phyloP scores from a whole-genome alignment of 441 rosid genomes.

The Aleurites moluccanus region DNA sequence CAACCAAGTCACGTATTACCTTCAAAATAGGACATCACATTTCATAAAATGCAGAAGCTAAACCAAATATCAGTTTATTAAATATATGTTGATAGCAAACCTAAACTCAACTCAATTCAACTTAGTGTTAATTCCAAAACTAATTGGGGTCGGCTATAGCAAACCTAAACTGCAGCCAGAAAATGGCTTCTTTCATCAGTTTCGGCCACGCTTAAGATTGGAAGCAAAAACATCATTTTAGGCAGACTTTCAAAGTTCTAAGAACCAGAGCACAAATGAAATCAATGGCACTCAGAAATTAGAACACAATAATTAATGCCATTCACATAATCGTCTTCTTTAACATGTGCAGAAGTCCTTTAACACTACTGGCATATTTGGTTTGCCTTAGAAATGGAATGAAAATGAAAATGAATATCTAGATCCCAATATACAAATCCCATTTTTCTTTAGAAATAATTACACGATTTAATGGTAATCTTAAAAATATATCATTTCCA shows the following conservation, averaged over 20 bases:
- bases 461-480: background rate
- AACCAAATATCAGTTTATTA: background rate
- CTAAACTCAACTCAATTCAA: too few relatives aligned
- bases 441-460: background rate
- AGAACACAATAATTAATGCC: background rate
- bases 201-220: background rate
- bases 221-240: background rate
- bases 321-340: background rate
- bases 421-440: background rate
- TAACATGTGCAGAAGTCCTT: background rate
- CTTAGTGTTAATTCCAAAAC: too few relatives aligned
- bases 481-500: background rate
- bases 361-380: background rate
- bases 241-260: background rate
- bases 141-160: too few relatives aligned
- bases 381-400: background rate
- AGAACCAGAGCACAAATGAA: background rate
- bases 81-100: background rate
- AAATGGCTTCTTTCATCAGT: background rate
- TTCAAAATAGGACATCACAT: background rate
- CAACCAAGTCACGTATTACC: background rate
- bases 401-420: background rate
- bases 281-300: background rate
- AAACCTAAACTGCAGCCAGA: background rate
- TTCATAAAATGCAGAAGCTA: background rate